Conservation (phyloP, 1,284 basidiomycete species). For the Pseudozyma flocculosa region DNA sequence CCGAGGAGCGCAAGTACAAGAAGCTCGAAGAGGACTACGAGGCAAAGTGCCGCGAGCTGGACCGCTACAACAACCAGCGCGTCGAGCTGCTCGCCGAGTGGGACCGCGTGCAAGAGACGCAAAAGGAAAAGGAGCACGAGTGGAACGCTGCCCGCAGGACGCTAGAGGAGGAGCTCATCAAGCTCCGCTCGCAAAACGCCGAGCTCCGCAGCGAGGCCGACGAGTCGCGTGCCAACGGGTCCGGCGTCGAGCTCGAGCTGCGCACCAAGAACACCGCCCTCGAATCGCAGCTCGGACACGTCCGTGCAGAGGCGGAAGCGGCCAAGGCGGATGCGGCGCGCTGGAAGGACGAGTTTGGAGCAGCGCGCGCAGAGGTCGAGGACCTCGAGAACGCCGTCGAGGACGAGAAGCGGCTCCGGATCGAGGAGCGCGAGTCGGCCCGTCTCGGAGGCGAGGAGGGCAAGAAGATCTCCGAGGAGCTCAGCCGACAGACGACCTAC, state of each 20-base stretch:
- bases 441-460: conserved; percentile 10
- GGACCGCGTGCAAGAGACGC: conserved; percentile 39
- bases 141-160: conserved; percentile 16
- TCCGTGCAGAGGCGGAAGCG: conserved; percentile 15
- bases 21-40: conserved; percentile 40
- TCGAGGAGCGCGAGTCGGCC: conserved; percentile 7
- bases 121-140: conserved; percentile 20
- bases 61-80: conserved; percentile 44
- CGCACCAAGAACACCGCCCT: conserved; percentile 11
- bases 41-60: conserved; percentile 44
- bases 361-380: conserved; percentile 22
- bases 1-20: conserved; percentile 38
- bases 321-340: conserved; percentile 7
- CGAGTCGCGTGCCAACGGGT: conserved; percentile 7
- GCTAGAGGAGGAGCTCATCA: conserved; percentile 30
- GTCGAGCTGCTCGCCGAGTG: conserved; percentile 47
- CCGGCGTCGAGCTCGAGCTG: conserved; percentile 8
- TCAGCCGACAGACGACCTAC: conserved; percentile 20
- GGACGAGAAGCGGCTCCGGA: conserved; percentile 30
- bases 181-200: conserved; percentile 20
- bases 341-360: conserved; percentile 19
- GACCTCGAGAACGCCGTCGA: conserved; percentile 37
- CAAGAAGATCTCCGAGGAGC: conserved; percentile 26
- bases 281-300: conserved; percentile 18
- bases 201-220: conserved; percentile 23